These are phyloP conservation scores for Allium cepa DNA, from an alignment of 106 monocot species.

Conservation along the genomic window DNA sequence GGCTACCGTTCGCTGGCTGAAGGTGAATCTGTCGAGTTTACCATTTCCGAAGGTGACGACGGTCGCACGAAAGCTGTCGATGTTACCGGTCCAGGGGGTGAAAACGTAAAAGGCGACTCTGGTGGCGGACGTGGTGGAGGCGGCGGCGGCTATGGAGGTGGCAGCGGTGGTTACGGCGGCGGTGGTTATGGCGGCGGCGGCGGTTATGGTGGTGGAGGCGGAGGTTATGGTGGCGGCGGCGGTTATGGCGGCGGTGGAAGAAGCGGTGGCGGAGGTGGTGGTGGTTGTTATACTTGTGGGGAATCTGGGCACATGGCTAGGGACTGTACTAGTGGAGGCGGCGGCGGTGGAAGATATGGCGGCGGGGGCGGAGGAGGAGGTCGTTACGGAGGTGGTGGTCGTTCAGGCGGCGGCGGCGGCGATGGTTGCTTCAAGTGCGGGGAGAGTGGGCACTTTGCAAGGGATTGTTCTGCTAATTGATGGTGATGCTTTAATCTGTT, in stretches of 20 bases:
- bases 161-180: not conserved
- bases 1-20: constrained; percentile 13
- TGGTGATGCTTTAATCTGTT: no score
- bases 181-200: constrained; percentile 3
- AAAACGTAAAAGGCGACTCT: constrained; percentile 1
- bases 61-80: constrained; percentile 23
- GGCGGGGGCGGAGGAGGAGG: constrained; percentile 1
- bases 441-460: constrained; percentile 26
- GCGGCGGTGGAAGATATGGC: constrained; percentile 1
- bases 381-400: not conserved
- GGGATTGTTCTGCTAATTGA: constrained; percentile 17
- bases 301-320: no score
- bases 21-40: constrained; percentile 21
- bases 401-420: not conserved
- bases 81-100: constrained; percentile 16
- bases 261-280: constrained; percentile 11
- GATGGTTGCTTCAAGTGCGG: constrained; percentile 33
- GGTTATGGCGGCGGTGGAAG: not conserved
- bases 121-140: not conserved
- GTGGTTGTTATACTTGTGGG: not conserved
- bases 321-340: not conserved
- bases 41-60: constrained; percentile 13
- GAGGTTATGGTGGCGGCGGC: constrained; percentile 1
- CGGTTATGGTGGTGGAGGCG: not conserved
- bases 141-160: not conserved